A percentile compares a stretch with the other conserved stretches of the same genome.
phyloP scores from a whole-genome alignment of 2,329 filamentous ascomycete species.

The Myrmaecium sp. region DNA sequence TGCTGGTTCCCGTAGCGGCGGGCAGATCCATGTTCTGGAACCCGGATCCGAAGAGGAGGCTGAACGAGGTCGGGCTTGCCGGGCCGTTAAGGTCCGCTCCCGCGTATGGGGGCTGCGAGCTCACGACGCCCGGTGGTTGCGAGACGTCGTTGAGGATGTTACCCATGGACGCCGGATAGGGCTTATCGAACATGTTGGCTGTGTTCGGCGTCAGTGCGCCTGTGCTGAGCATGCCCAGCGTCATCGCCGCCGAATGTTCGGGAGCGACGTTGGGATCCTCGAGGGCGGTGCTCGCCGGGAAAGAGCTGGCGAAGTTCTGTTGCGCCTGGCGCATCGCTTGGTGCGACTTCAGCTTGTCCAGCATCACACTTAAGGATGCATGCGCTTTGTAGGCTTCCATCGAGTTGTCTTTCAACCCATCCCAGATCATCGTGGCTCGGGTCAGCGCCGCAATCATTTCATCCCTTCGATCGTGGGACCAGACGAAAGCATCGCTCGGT shows the following conservation, averaged over 20 bases:
- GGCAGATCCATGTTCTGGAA: conserved; percentile 39
- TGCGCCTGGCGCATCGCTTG: conserved; percentile 12
- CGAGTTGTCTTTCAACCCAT: conserved; percentile 54
- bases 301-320: conserved; percentile 15
- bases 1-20: conserved; percentile 21
- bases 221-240: conserved; percentile 48
- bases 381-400: conserved; percentile 85
- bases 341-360: conserved; percentile 53
- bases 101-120: conserved; percentile 17
- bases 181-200: conserved; percentile 21
- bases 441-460: conserved; percentile 67
- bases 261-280: conserved; percentile 41
- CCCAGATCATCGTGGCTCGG: conserved; percentile 63
- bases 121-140: conserved; percentile 13
- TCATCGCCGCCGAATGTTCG: conserved; percentile 51
- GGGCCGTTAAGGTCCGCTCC: conserved; percentile 16
- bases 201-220: conserved; percentile 39
- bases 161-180: conserved; percentile 20
- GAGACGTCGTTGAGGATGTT: conserved; percentile 20
- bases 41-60: conserved; percentile 33
- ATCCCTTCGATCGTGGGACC: conserved; percentile 34
- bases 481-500: conserved; percentile 24
- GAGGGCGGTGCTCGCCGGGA: conserved; percentile 12
- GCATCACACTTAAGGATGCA: conserved; percentile 64
- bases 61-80: conserved; percentile 38